These are phyloP conservation scores for Penicillium brevicompactum DNA, from an alignment of 2,329 filamentous ascomycete species.

Conservation along the genomic window DNA sequence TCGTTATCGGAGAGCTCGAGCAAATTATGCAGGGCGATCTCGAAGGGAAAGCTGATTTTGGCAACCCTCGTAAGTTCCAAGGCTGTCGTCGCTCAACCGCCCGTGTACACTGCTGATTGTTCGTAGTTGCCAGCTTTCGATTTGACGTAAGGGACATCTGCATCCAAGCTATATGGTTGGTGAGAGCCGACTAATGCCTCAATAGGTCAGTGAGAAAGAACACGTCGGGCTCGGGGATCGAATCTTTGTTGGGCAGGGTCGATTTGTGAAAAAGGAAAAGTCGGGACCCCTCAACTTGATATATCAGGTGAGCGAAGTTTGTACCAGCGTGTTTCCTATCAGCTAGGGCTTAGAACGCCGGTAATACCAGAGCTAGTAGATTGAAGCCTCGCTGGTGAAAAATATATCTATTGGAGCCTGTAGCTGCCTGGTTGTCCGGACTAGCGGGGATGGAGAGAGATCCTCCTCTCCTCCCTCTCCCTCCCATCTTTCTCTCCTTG, in stretches of 20 bases:
- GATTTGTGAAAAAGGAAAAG: neutral
- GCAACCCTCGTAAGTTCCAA: no score
- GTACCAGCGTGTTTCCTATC: neutral
- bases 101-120: neutral
- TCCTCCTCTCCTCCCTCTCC: no score
- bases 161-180: neutral
- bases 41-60: no score
- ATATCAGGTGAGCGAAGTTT: neutral
- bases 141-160: neutral
- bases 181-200: neutral
- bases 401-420: no score
- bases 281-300: neutral
- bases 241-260: neutral
- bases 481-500: no score
- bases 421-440: no score
- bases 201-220: neutral
- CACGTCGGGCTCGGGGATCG: neutral
- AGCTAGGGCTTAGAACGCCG: neutral
- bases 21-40: no score
- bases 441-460: no score
- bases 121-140: neutral
- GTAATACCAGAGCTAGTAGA: no score
- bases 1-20: no score
- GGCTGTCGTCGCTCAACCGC: neutral
- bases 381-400: no score